Base-by-base conservation (phyloP, 2,329 filamentous ascomycete genomes). In the Aspergillus pseudotamarii region DNA sequence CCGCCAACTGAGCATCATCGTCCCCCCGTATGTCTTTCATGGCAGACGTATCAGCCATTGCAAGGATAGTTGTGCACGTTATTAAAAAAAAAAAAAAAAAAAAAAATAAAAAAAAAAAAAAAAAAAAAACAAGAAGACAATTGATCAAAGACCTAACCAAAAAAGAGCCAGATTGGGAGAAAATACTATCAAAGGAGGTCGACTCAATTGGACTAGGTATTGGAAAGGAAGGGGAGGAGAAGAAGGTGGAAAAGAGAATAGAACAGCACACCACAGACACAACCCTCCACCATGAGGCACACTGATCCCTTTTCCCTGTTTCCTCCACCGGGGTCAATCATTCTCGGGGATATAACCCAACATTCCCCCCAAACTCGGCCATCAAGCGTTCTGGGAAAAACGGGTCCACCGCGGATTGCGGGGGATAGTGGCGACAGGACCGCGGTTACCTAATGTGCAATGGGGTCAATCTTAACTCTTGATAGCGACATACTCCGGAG, bases 1-100 rank as follows among this genome's bases (percentile, higher is more conserved):
- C 78, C n/a, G 83, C 84, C 70, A 86, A 75, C 64, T 84, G 81
- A 57, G 77, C 81, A 65, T 83, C 80, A 73, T 85, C 83, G 41
- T 78, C 77, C 64, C 62, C 66, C 32, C 32, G 66, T 16, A 66
- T 43, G 19, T 66, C 55, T 59, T 70, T 67, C 63, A 66, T 66
- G 16, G 56, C 68, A 51, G 57, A 59, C 51, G n/a, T 54, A 36
- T 54, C 32, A 30, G 51, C 51, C 51, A 68, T 68, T 26, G 26
- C 62, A 63, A 41, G 61, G 14, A 45, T n/a, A 30, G 30, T 4
- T 26, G n/a, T 30, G 34, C 28, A 16, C n/a, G 16, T 32, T 43
- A 14, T 30, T 10, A 38, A 32, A 59, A 41, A 57, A 57, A 56
- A 26, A n/a, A 38, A 32, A 59, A 41, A 57, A 57, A 56, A 26